Evolutionary conservation across 2,329 filamentous ascomycete genomes (phyloP), one percentile per base, ranked within the genome.

Genomic region (Epicoccum nigrum): DNA sequence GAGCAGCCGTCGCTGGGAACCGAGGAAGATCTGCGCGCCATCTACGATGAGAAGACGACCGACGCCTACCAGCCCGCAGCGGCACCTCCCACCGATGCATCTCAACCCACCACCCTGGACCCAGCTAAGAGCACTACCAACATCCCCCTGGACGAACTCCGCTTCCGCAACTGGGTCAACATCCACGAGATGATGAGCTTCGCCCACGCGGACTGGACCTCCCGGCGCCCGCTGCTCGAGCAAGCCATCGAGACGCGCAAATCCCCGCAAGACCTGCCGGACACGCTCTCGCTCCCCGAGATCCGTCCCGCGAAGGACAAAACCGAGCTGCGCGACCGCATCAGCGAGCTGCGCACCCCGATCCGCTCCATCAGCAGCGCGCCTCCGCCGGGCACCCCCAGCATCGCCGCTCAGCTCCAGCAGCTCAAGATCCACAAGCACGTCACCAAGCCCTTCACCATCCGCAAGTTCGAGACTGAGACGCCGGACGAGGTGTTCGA

Each of bases 161-260:
- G 80, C 30, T 82, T 77, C 62, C 71, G 74, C 51, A 80, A 80
- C 51, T 83, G 80, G 80, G 68, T 74, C 39, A 67, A 66, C 7
- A 68, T 82, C 38, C 77, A 79, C 44, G 72, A 77, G 41, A 65
- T 82, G 43, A 70, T 82, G 53, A 63, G 61, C 17, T 60, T 73
- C 13, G 75, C 75, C 8, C 66, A 73, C 44, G 39, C 43, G 7
- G 55, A 55, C 41, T 56, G 70, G 19, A 34, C 39, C 3, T 41
- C 41, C 6, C 38, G 51, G 4, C 33, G 46, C 30, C 13, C 16
- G 15, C 45, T 38, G 8, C 19, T 60, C 19, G 37, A 62, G 19
- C 27, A 49, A 9, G 63, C 63, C 41, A 57, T 57, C 25, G n/a
- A 23, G 7, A 40, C 45, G 16, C 45, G 34, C 31, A 38, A 38